These are phyloP conservation scores for Aspergillus sp. DNA, from an alignment of 2,329 filamentous ascomycete species.

Conservation along the genomic window DNA sequence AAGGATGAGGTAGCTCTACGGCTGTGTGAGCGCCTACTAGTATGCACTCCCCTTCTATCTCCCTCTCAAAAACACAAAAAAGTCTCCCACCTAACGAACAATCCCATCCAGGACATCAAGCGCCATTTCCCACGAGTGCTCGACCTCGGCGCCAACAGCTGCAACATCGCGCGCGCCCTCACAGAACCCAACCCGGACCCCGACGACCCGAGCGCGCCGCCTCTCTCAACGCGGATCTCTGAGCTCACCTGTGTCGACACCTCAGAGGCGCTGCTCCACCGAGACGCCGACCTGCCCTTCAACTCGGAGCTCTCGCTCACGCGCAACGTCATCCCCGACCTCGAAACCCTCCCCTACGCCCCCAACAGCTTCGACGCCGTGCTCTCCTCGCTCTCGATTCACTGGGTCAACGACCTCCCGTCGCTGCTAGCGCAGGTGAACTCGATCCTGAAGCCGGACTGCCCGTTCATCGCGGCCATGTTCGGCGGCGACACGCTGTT, in stretches of 20 bases:
- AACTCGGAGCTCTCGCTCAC: conserved; percentile 71
- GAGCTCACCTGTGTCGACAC: conserved; percentile 80
- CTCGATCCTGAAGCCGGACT: conserved; percentile 81
- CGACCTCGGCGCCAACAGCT: conserved; percentile 92
- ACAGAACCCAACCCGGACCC: conserved; percentile 67
- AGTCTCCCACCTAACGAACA: conserved; percentile 11
- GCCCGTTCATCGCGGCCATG: conserved; percentile 93
- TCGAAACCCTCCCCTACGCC: conserved; percentile 72
- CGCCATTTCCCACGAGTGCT: conserved; percentile 80
- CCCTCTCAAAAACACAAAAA: not conserved
- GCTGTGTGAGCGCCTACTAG: conserved; percentile 80
- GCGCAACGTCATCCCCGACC: conserved; percentile 66
- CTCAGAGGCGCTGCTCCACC: conserved; percentile 73
- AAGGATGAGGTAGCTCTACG: conserved; percentile 87
- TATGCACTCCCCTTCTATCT: conserved; percentile 37
- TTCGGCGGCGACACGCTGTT: conserved; percentile 91
- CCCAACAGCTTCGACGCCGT: conserved; percentile 83
- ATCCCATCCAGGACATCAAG: conserved; percentile 73
- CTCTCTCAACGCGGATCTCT: conserved; percentile 69
- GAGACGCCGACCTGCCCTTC: conserved; percentile 67
- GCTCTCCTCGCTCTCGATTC: conserved; percentile 82
- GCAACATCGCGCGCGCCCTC: conserved; percentile 84
- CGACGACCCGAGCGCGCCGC: conserved; percentile 42
- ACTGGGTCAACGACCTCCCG: conserved; percentile 97
- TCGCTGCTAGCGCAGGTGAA: conserved; percentile 83